These are phyloP conservation scores for Clavispora santaluciae DNA, from an alignment of 805 yeast species.

Conservation along the genomic window DNA sequence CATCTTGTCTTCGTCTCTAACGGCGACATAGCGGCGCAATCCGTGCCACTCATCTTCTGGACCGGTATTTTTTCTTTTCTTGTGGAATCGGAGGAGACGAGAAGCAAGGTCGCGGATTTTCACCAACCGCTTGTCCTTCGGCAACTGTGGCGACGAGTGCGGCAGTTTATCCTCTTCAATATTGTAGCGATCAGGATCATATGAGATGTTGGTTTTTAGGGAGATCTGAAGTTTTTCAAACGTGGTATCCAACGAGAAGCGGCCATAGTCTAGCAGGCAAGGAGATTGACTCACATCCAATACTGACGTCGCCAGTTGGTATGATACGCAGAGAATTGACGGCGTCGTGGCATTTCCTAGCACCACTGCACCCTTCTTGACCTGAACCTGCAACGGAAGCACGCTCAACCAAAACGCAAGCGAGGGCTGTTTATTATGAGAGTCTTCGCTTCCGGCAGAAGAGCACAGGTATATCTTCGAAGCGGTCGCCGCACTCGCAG, in stretches of 20 bases:
- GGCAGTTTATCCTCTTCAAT: background rate
- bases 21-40: constrained; percentile 58
- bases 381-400: constrained; percentile 59
- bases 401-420: constrained; percentile 21
- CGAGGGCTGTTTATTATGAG: background rate
- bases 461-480: background rate
- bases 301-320: constrained; percentile 47
- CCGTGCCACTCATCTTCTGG: constrained; percentile 59
- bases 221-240: constrained; percentile 53
- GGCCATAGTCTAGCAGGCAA: constrained; percentile 50
- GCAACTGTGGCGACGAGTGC: background rate
- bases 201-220: constrained; percentile 69
- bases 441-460: background rate
- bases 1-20: constrained; percentile 23
- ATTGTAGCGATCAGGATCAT: constrained; percentile 24
- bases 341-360: constrained; percentile 80
- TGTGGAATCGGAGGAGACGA: background rate
- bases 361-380: constrained; percentile 67
- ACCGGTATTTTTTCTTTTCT: background rate
- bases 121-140: background rate
- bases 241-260: constrained; percentile 40
- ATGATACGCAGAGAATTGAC: constrained; percentile 61
- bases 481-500: background rate
- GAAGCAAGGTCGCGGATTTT: background rate
- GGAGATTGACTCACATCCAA: constrained; percentile 52